Conservation (phyloP, 129 eudicot genomes). For the Logfia minima region DNA sequence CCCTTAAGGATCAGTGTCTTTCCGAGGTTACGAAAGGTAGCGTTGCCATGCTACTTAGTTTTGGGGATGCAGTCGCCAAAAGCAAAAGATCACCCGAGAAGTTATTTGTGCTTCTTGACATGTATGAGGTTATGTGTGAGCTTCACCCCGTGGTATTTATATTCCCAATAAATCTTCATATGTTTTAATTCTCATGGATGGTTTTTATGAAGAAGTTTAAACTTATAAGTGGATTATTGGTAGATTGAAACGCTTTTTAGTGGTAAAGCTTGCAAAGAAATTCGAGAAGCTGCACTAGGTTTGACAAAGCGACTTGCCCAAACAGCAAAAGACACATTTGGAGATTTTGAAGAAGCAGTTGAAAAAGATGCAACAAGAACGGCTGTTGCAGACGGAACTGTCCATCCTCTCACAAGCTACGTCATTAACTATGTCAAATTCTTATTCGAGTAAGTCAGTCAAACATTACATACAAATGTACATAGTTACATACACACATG, state of each 20-base stretch:
- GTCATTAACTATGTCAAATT: slow-evolving; percentile 97
- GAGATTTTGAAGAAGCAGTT: slow-evolving; percentile 98
- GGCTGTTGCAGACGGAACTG: slow-evolving; percentile 91
- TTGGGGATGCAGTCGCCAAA: slow-evolving; percentile 97
- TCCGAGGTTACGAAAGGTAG: slow-evolving; percentile 91
- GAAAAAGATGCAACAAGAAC: slow-evolving; percentile 98
- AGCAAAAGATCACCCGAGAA: slow-evolving; percentile 99
- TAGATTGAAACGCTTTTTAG: slow-evolving; percentile 82
- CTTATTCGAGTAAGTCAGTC: slow-evolving; percentile 81
- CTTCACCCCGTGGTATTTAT: slow-evolving; percentile 84
- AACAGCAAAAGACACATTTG: slow-evolving; percentile 91
- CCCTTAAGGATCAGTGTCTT: slow-evolving; percentile 89
- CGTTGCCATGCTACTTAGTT: slow-evolving; percentile 87
- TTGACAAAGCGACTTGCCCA: slow-evolving; percentile 92
- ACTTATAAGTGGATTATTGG: slow-evolving; percentile 21
- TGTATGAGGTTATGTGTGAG: slow-evolving; percentile 99
- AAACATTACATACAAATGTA: background rate
- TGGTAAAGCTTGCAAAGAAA: slow-evolving; percentile 83
- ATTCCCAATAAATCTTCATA: background rate
- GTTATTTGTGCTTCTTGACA: slow-evolving; percentile 91
- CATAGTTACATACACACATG: background rate
- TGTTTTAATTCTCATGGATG: background rate
- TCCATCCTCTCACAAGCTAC: slow-evolving; percentile 98
- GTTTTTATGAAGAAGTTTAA: slow-evolving; percentile 11
- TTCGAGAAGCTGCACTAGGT: slow-evolving; percentile 82